A percentile compares a stretch with the other conserved stretches of the same genome.
Evolutionary conservation across 306 rosid species (phyloP).

Genomic region (Morella rubra): DNA sequence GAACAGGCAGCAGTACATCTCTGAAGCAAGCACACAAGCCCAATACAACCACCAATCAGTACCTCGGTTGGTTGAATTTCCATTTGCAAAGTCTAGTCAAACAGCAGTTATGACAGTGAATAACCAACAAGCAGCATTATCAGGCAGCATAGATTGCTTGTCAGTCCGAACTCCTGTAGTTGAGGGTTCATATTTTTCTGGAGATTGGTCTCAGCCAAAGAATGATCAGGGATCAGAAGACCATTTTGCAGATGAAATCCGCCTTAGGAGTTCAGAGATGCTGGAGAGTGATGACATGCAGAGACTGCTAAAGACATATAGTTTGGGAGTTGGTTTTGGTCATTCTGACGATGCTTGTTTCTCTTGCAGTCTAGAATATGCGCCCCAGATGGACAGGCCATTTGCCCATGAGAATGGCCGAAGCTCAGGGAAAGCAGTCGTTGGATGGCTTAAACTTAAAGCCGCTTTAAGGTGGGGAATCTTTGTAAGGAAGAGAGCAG

Average conservation of each 20-base stretch:
- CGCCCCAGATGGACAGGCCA: slow-evolving; percentile 49
- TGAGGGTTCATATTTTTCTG: slow-evolving; percentile 43
- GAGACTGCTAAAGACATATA: slow-evolving; percentile 59
- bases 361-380: slow-evolving; percentile 52
- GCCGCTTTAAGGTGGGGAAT: slow-evolving; percentile 96
- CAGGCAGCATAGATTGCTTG: slow-evolving; percentile 42
- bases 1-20: slow-evolving; percentile 39
- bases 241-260: slow-evolving; percentile 71
- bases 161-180: slow-evolving; percentile 38
- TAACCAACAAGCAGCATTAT: slow-evolving; percentile 43
- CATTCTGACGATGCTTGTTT: slow-evolving; percentile 52
- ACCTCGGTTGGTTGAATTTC: slow-evolving; percentile 45
- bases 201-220: slow-evolving; percentile 62
- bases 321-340: slow-evolving; percentile 42
- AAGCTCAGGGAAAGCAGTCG: slow-evolving; percentile 73
- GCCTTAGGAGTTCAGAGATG: slow-evolving; percentile 76
- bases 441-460: slow-evolving; percentile 92
- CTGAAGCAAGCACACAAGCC: slow-evolving; percentile 39
- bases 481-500: slow-evolving; percentile 69
- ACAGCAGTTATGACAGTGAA: slow-evolving; percentile 35
- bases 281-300: slow-evolving; percentile 86
- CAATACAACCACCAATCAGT: slow-evolving; percentile 36
- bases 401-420: slow-evolving; percentile 42
- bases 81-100: slow-evolving; percentile 45
- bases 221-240: slow-evolving; percentile 66